Conservation (phyloP, 139 green algal genomes). For the Tetradesmus obliquus region DNA sequence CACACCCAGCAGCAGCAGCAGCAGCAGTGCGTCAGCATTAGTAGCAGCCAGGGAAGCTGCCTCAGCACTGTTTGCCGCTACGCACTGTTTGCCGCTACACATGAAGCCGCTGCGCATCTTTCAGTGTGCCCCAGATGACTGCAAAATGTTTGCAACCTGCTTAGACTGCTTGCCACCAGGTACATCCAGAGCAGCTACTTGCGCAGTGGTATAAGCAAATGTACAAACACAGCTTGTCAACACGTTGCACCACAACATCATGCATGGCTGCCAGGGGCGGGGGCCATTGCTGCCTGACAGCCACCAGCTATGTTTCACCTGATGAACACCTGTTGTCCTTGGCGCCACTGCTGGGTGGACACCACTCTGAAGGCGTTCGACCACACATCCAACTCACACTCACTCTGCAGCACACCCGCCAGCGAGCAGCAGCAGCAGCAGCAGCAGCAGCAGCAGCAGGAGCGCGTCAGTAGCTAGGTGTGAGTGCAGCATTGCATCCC, state of each 20-base stretch:
- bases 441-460: neutral
- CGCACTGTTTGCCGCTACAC: neutral
- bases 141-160: too few relatives aligned
- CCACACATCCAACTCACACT: constrained; percentile 38
- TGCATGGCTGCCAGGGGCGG: neutral
- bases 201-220: too few relatives aligned
- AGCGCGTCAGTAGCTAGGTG: neutral
- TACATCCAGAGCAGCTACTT: too few relatives aligned
- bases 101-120: too few relatives aligned
- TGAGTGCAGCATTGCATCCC: neutral
- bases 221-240: too few relatives aligned
- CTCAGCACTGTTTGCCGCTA: neutral
- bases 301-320: neutral
- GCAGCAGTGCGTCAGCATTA: neutral
- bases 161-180: too few relatives aligned
- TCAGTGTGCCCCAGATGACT: too few relatives aligned
- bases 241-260: neutral
- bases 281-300: neutral
- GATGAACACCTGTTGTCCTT: constrained; percentile 38
- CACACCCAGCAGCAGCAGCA: neutral
- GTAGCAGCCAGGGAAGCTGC: neutral
- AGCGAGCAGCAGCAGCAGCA: neutral
- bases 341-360: neutral
- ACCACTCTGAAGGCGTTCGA: constrained; percentile 15
- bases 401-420: constrained; percentile 18